Conservation (phyloP, 108 stramenopile species). For the Poteriospumella lacustris region DNA sequence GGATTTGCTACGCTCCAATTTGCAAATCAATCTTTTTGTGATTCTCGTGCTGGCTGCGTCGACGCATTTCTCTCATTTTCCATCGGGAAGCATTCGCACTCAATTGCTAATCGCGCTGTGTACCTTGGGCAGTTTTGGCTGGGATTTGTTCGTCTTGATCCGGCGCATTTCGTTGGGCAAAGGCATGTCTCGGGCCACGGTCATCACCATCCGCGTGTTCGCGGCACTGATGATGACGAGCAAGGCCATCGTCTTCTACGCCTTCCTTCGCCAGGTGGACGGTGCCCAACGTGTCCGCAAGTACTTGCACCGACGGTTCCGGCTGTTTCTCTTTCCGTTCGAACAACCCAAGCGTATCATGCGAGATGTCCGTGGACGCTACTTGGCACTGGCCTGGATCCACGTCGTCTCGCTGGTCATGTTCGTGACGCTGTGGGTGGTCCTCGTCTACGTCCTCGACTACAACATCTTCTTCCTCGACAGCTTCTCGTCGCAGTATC, state of each 20-base stretch:
- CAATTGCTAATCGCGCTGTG: neutral
- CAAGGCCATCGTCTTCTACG: neutral
- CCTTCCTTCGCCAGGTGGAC: neutral
- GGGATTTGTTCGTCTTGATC: neutral
- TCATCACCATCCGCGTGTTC: neutral
- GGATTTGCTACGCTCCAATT: too few species aligned
- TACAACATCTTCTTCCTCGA: neutral
- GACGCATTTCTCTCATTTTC: neutral
- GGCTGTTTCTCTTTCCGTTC: neutral
- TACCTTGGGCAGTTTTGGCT: neutral
- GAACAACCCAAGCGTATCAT: slow-evolving; percentile 1
- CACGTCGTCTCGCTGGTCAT: neutral
- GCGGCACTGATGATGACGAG: neutral
- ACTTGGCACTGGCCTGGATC: slow-evolving; percentile 17
- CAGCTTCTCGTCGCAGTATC: neutral
- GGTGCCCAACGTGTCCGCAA: neutral
- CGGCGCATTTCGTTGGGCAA: too few species aligned
- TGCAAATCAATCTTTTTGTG: too few species aligned
- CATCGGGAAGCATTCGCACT: neutral
- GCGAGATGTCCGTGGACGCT: slow-evolving; percentile 18
- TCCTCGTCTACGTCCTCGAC: neutral
- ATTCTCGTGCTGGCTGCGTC: neutral
- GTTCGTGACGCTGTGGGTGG: neutral
- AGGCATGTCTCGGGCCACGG: too few species aligned
- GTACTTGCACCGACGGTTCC: neutral